Base-by-base conservation (phyloP, 1,139 yeast species). In the Scheffersomyces insectosa region DNA sequence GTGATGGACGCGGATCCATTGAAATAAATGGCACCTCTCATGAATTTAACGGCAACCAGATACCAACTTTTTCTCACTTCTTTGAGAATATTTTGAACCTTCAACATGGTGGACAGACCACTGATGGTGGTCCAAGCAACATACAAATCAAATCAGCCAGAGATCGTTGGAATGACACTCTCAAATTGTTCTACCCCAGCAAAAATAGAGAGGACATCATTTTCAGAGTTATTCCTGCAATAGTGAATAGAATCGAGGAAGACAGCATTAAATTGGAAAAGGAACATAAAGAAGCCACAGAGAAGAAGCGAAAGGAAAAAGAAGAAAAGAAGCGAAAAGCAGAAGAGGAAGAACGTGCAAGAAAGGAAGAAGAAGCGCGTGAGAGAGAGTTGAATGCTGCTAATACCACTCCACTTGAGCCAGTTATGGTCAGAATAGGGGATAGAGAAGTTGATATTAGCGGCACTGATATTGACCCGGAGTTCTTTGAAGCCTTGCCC, bases 381-480 rank as follows among this genome's bases (percentile, higher is more conserved):
- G 63, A 66, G 43, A 56, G 70, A 40, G 74, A 65, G 40, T 67
- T 56, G 27, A 61, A 56, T 33, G 63, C 60, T 38, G 56, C 54
- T 14, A 54, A 43, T 33, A 14, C 34, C 5, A 31, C 34, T 1
- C 42, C 42, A 3, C 48, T 45, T 5, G 64, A 64, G 3, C 95
- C 96, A 0, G 73, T 87, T 0, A 77, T 77, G 70, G 91, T 91
- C 6, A 72, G 74, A 13, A 85, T 91, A 52, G 93, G 91, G 16
- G 95, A 88, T 32, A 68, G 85, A 30, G 84, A 83, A 44, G 91
- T 91, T 29, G 95, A 91, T 60, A 87, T 91, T 36, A 80, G 95
- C 42, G 95, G 91, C 0, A 84, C 96, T 3, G 97, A 89, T 44
- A 89, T 91, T 46, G 97, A 91, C 63, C 96, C 96, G 0, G 95